Conservation (phyloP, 208 protist species). For the Trypanosoma melophagium region DNA sequence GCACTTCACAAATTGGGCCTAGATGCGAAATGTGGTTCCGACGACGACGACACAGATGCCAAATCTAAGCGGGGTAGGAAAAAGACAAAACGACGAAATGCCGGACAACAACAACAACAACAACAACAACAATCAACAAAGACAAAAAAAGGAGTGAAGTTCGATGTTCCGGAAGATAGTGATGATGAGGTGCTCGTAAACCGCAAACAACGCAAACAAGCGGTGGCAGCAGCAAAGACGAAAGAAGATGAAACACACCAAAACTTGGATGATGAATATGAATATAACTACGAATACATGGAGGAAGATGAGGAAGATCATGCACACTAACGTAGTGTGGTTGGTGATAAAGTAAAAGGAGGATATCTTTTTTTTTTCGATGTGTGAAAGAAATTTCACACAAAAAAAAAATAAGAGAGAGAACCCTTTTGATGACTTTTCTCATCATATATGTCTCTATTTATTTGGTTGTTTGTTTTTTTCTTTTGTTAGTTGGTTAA, state of each 20-base stretch:
- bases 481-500: too few relatives aligned
- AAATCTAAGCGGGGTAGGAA: constrained; percentile 29
- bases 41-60: constrained; percentile 22
- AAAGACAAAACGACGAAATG: constrained; percentile 23
- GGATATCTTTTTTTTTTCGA: constrained; percentile 1
- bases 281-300: constrained; percentile 51
- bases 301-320: constrained; percentile 17
- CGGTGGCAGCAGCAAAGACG: constrained; percentile 43
- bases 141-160: constrained; percentile 28
- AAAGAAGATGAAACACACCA: constrained; percentile 23
- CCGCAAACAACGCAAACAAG: constrained; percentile 69
- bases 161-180: constrained; percentile 41
- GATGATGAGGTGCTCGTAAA: constrained; percentile 80
- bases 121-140: constrained; percentile 15
- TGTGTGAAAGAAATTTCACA: background rate
- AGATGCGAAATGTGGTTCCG: constrained; percentile 8
- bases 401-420: too few relatives aligned
- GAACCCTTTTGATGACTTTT: background rate
- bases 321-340: background rate
- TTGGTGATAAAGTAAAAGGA: background rate
- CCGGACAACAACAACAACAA: constrained; percentile 28
- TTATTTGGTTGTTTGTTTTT: background rate
- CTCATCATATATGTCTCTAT: background rate
- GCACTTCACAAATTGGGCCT: constrained; percentile 22
- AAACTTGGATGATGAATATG: constrained; percentile 38